Evolutionary conservation across 2,329 filamentous ascomycete genomes (phyloP), one percentile per base, ranked within the genome.

Genomic region (Cordyceps militaris): DNA sequence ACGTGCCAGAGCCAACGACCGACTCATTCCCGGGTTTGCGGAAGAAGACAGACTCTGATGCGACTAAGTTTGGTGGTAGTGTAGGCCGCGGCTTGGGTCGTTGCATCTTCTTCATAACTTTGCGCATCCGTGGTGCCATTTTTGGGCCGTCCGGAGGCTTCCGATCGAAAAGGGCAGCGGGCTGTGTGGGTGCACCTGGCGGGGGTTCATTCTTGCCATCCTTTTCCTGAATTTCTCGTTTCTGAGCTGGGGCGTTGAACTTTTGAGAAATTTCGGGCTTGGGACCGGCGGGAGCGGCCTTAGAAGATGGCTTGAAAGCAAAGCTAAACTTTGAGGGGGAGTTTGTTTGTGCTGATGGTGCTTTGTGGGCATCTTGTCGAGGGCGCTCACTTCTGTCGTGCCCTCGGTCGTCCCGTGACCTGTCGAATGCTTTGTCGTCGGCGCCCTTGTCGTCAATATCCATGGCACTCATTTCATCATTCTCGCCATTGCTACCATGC

Each of bases 1-100:
- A 97, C 0, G 93, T 97, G 11, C 93, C 93, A 44, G 93, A 96
- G 16, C 93, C 93, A 21, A 97, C 88, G 0, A 97, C 93, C 0
- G 93, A 97, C 69, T 96, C 93, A 65, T 97, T 96, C n/a, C 93
- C 93, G 1, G 92, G 92, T 69, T 97, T 97, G 62, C 93, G 82
- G 74, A 88, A 96, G 72, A 95, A 97, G 3, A 97, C 91, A 0
- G 92, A 97, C 47, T 93, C 88, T 0, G 92, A 96, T 6, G 79
- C 76, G 11, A 85, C 83, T 65, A 93, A 83, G 32, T 96, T 89
- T 24, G 84, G 75, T 0, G 86, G 75, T 1, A 97, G 74, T 5
- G 78, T 81, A 2, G 90, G 91, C 54, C 86, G 84, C 48, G 84
- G 78, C 67, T 91, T 94, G 13, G 84, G 74, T 30, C 87, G 83